These are phyloP conservation scores for Agrostemma githago DNA, from an alignment of 148 eudicot genomes.

Conservation along the genomic window DNA sequence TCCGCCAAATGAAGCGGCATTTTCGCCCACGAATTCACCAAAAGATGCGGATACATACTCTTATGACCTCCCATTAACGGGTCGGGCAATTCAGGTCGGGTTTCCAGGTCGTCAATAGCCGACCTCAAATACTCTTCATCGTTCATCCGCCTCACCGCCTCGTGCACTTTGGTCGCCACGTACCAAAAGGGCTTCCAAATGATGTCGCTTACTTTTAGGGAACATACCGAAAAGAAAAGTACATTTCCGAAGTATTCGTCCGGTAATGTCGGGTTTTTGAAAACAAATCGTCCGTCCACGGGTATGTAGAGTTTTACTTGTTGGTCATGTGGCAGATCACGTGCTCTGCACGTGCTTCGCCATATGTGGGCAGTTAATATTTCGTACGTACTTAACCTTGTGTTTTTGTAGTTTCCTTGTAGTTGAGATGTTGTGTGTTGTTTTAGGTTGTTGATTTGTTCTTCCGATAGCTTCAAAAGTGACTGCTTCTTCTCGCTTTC, in stretches of 20 bases:
- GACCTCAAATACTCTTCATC: constrained; percentile 1
- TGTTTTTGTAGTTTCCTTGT: background rate
- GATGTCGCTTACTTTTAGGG: constrained; percentile 19
- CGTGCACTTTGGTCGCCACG: constrained; percentile 17
- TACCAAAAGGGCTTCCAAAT: constrained; percentile 24
- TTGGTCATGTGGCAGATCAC: constrained; percentile 23
- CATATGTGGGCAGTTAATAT: constrained; percentile 34
- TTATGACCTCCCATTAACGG: constrained; percentile 7
- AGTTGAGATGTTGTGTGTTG: constrained; percentile 15
- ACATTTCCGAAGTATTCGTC: constrained; percentile 33
- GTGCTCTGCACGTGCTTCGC: constrained; percentile 28
- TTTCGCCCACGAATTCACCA: constrained; percentile 10
- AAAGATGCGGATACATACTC: constrained; percentile 6
- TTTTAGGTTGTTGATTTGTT: constrained; percentile 24
- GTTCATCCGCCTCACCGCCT: background rate
- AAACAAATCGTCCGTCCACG: constrained; percentile 25
- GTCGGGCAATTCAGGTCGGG: background rate
- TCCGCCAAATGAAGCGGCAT: background rate
- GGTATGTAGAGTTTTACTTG: constrained; percentile 35
- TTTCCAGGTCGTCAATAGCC: background rate
- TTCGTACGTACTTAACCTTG: constrained; percentile 24
- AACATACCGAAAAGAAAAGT: constrained; percentile 22
- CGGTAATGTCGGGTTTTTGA: constrained; percentile 26
- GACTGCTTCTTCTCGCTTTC: background rate
- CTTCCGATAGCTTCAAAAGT: constrained; percentile 19